phyloP scores from a whole-genome alignment of 176 grass and related monocot genomes.

The Carex cristatella region DNA sequence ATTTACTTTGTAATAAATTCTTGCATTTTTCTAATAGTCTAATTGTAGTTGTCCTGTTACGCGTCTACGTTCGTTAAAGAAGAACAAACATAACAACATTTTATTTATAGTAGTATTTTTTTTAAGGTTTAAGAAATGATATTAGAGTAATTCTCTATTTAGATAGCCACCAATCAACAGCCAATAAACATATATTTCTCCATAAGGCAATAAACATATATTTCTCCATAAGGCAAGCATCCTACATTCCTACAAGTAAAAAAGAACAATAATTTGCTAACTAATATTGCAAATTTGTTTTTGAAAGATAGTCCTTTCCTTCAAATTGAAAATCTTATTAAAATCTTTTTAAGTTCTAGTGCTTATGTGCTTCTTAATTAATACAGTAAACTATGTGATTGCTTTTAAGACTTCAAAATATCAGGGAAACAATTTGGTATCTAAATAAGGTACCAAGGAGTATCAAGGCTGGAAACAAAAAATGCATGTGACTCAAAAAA shows the following conservation, averaged over 20 bases:
- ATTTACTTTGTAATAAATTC: background rate
- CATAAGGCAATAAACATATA: background rate
- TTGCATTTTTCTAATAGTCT: background rate
- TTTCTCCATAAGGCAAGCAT: background rate
- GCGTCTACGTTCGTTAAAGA: background rate
- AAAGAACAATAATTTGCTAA: background rate
- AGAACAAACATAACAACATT: background rate
- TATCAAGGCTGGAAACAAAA: background rate
- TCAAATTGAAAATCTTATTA: background rate
- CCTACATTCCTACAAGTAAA: background rate
- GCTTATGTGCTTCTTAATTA: background rate
- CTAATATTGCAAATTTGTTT: background rate
- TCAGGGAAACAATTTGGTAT: background rate
- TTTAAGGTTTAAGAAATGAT: background rate
- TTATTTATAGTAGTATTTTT: background rate
- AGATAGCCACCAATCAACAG: background rate
- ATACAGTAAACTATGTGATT: background rate
- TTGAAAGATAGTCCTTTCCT: background rate
- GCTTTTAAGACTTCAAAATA: background rate
- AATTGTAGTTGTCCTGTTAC: background rate
- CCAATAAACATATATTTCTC: background rate
- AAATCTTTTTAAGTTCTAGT: background rate
- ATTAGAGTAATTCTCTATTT: background rate
- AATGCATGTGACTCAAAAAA: background rate
- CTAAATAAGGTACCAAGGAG: background rate